phyloP scores from a whole-genome alignment of 257 asterid genomes.

The Petunia secreta region DNA sequence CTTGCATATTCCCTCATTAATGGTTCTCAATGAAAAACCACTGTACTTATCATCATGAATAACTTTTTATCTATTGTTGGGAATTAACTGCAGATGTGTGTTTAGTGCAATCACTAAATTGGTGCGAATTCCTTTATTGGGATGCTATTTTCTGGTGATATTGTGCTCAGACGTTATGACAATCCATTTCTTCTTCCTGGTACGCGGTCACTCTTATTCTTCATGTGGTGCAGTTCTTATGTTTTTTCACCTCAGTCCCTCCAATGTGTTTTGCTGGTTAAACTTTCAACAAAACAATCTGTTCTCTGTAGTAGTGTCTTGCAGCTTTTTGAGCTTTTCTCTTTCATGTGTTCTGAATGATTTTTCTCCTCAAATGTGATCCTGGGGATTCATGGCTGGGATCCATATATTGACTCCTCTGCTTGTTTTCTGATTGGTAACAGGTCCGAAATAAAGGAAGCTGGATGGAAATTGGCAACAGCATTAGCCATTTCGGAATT shows the following conservation, averaged over 20 bases:
- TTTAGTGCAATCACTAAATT: slow-evolving; percentile 84
- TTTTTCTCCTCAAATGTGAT: background rate
- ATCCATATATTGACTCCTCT: background rate
- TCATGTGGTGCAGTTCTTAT: background rate
- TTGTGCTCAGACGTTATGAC: slow-evolving; percentile 97
- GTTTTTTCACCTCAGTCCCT: background rate
- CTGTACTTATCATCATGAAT: background rate
- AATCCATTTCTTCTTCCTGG: slow-evolving; percentile 97
- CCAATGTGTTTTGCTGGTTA: background rate
- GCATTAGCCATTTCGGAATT: slow-evolving; percentile 96
- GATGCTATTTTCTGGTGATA: slow-evolving; percentile 93
- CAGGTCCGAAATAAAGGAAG: slow-evolving; percentile 93
- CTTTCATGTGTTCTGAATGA: slow-evolving; percentile 13
- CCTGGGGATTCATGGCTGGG: background rate
- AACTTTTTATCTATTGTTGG: background rate
- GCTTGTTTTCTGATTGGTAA: slow-evolving; percentile 29
- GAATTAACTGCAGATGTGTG: slow-evolving; percentile 65
- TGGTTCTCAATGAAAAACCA: background rate
- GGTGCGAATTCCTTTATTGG: slow-evolving; percentile 71
- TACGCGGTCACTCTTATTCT: slow-evolving; percentile 30
- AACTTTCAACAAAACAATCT: background rate
- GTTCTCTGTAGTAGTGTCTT: background rate
- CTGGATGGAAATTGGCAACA: slow-evolving; percentile 99
- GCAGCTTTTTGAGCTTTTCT: background rate
- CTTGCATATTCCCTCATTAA: slow-evolving; percentile 8